Evolutionary conservation across 495 filamentous ascomycete species (phyloP).

Genomic region (Elasticomyces elasticus): DNA sequence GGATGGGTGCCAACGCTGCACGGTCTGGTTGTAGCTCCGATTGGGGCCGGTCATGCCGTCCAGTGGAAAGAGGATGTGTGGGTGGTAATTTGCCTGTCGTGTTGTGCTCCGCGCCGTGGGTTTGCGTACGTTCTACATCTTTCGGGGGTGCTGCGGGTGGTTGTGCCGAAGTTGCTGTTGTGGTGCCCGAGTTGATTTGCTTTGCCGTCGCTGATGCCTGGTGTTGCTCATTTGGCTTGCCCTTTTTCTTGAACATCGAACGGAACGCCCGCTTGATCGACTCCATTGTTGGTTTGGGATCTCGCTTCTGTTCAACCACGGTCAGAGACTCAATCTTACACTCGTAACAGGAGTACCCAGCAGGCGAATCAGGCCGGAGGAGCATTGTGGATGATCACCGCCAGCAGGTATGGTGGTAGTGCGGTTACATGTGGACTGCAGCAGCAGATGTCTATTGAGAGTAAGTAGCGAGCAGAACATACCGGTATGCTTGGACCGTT

Average conservation of each 20-base stretch:
- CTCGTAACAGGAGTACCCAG: neutral
- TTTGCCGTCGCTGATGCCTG: neutral
- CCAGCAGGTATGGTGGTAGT: neutral
- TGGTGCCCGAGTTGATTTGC: neutral
- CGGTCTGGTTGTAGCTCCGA: neutral
- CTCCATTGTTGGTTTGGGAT: constrained; percentile 7
- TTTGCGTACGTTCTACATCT: neutral
- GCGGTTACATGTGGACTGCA: neutral
- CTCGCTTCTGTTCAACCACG: neutral
- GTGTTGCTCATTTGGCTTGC: constrained; percentile 1
- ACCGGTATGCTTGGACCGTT: constrained; percentile 3
- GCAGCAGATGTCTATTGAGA: no score
- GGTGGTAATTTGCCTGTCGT: constrained; percentile 6
- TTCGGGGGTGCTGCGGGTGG: constrained; percentile 3
- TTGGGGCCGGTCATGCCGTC: constrained; percentile 3
- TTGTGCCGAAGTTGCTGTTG: neutral
- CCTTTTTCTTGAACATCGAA: constrained; percentile 22
- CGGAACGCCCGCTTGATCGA: constrained; percentile 23
- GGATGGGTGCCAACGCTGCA: neutral
- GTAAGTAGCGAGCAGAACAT: constrained; percentile 3
- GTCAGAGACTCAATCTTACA: constrained; percentile 1
- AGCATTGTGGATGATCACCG: neutral
- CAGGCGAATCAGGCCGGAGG: neutral
- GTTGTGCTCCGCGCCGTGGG: neutral
- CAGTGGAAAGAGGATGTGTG: constrained; percentile 9